These are phyloP conservation scores for Clausena lansium DNA, from an alignment of 345 rosid genomes.

Conservation along the genomic window DNA sequence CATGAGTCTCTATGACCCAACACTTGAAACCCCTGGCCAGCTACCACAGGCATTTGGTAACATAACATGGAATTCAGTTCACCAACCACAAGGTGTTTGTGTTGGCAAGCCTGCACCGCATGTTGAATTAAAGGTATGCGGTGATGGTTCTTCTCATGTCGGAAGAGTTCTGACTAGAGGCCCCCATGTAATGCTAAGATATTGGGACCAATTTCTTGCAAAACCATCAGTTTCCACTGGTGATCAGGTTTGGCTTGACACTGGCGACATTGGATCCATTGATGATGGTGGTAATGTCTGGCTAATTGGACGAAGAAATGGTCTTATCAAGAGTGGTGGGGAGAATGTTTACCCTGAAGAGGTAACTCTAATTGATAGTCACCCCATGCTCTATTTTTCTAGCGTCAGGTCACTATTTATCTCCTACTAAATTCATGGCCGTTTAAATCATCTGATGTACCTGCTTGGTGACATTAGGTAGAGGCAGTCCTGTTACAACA, in stretches of 20 bases:
- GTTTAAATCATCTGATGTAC: background rate
- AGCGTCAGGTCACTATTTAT: background rate
- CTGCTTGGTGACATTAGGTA: constrained; percentile 37
- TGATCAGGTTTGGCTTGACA: constrained; percentile 73
- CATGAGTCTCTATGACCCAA: constrained; percentile 55
- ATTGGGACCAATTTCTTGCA: constrained; percentile 47
- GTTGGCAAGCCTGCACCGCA: constrained; percentile 88
- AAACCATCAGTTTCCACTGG: constrained; percentile 22
- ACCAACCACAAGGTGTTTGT: constrained; percentile 53
- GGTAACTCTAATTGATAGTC: constrained; percentile 32
- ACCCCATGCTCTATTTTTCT: background rate
- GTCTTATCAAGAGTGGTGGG: constrained; percentile 80
- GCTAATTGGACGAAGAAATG: constrained; percentile 73
- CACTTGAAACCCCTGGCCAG: constrained; percentile 20
- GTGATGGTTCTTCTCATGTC: constrained; percentile 36
- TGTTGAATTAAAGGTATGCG: constrained; percentile 54
- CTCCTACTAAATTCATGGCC: background rate
- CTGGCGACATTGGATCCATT: constrained; percentile 69
- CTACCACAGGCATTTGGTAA: constrained; percentile 18
- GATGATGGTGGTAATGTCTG: constrained; percentile 67
- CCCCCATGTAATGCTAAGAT: constrained; percentile 74
- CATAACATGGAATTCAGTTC: constrained; percentile 9
- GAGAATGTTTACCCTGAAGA: constrained; percentile 90
- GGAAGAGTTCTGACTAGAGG: constrained; percentile 81
- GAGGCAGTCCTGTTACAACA: constrained; percentile 58